A percentile compares a stretch with the other conserved stretches of the same genome.
Evolutionary conservation across 2,329 filamentous ascomycete genomes (phyloP).

Genomic region (Teratosphaeria pseudoeucalypti): DNA sequence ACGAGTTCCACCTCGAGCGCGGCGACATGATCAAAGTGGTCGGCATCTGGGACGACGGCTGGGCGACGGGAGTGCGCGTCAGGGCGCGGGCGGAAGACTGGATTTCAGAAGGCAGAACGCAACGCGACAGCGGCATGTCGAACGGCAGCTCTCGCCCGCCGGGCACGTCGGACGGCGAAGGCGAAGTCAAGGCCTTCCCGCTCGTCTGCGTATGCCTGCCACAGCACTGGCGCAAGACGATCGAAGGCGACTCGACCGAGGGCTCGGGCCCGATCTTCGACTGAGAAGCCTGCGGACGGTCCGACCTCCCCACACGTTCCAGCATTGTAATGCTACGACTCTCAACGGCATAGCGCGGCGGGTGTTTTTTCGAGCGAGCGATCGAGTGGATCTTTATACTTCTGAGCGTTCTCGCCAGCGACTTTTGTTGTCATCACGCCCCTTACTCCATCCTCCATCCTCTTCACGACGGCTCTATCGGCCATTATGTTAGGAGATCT

Average conservation of each 20-base stretch:
- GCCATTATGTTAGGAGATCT: not conserved
- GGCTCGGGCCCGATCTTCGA: constrained; percentile 11
- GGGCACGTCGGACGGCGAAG: constrained; percentile 29
- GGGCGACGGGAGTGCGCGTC: constrained; percentile 85
- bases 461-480: not conserved
- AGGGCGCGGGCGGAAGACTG: constrained; percentile 80
- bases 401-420: constrained; percentile 1
- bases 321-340: constrained; percentile 5
- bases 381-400: not conserved
- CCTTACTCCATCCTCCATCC: not conserved
- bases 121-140: constrained; percentile 89
- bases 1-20: constrained; percentile 86
- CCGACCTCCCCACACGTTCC: not conserved
- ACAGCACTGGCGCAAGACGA: constrained; percentile 93
- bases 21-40: constrained; percentile 98
- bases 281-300: not conserved
- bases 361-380: not conserved
- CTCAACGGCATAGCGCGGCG: constrained; percentile 8
- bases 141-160: constrained; percentile 48
- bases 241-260: constrained; percentile 63
- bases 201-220: constrained; percentile 92
- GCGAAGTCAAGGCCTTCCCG: constrained; percentile 95
- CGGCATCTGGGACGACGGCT: constrained; percentile 98
- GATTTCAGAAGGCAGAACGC: constrained; percentile 52
- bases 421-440: not conserved